phyloP scores from a whole-genome alignment of 164 flowering plant species.

The Liriodendron chinense region DNA sequence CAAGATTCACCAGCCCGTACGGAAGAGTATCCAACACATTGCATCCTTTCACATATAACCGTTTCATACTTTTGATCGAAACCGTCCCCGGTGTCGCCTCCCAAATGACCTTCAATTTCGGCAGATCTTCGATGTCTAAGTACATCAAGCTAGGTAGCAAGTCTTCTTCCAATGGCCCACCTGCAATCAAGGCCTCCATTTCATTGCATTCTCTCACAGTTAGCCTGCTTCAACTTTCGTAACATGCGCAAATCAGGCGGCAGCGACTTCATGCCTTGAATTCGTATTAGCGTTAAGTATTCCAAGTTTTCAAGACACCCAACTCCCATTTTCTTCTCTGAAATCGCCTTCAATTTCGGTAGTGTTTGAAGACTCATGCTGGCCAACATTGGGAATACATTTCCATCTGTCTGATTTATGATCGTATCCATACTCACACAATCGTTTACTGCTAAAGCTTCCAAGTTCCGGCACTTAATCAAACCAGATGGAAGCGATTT shows the following conservation, averaged over 20 bases:
- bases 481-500: slow-evolving; percentile 4
- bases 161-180: not conserved
- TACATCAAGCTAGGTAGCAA: not conserved
- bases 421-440: not conserved
- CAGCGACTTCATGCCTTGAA: not conserved
- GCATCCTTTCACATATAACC: not conserved
- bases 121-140: not conserved
- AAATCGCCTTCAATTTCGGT: slow-evolving; percentile 4
- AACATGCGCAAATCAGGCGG: slow-evolving; percentile 1
- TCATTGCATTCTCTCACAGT: not conserved
- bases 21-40: not conserved
- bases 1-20: slow-evolving; percentile 4
- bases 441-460: not conserved
- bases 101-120: not conserved
- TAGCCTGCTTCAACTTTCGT: not conserved
- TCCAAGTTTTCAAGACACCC: not conserved
- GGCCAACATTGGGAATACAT: not conserved
- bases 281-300: not conserved
- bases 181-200: not conserved
- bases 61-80: not conserved
- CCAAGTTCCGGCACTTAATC: slow-evolving; percentile 1
- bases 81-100: not conserved
- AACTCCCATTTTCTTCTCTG: slow-evolving; percentile 1
- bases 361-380: not conserved
- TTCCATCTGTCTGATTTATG: not conserved